A percentile compares a stretch with the other conserved stretches of the same genome.
Conservation (phyloP, 495 filamentous ascomycete species). For the Apiosordaria backusii region DNA sequence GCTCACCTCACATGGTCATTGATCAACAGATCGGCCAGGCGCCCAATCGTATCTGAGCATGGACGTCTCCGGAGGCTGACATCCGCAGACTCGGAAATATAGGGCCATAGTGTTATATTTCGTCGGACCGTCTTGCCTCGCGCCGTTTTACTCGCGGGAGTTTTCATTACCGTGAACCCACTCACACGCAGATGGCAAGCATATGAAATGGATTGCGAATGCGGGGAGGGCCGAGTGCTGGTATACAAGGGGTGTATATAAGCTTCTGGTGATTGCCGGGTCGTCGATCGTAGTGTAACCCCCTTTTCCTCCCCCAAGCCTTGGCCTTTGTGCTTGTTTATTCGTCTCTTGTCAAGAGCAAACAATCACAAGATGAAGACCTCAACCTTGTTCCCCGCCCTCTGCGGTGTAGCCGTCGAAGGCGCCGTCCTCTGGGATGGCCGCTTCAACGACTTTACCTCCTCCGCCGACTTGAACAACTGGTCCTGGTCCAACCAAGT, state of each 20-base stretch:
- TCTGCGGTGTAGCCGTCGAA: constrained; percentile 15
- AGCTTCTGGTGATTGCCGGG: background rate
- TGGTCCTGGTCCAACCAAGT: constrained; percentile 67
- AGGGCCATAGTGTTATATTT: background rate
- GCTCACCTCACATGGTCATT: background rate
- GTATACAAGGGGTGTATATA: background rate
- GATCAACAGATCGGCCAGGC: background rate
- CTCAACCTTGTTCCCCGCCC: constrained; percentile 12
- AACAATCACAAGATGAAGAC: background rate
- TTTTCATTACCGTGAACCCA: background rate
- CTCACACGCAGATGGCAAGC: background rate
- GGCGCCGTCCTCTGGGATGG: constrained; percentile 58
- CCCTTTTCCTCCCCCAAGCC: background rate
- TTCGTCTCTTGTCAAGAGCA: background rate
- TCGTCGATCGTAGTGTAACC: background rate
- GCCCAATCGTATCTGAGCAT: background rate
- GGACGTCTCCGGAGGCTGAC: background rate
- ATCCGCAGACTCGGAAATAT: background rate
- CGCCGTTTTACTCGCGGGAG: background rate
- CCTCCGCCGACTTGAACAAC: constrained; percentile 48
- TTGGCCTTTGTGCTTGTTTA: background rate
- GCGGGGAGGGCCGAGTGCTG: no score
- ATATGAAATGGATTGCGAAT: background rate
- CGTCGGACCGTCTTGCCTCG: background rate
- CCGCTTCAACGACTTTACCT: constrained; percentile 55